Percentiles rank a stretch among this genome's conserved stretches.
Conservation (phyloP, 2,329 filamentous ascomycete species). For the Fusarium mundagurra region DNA sequence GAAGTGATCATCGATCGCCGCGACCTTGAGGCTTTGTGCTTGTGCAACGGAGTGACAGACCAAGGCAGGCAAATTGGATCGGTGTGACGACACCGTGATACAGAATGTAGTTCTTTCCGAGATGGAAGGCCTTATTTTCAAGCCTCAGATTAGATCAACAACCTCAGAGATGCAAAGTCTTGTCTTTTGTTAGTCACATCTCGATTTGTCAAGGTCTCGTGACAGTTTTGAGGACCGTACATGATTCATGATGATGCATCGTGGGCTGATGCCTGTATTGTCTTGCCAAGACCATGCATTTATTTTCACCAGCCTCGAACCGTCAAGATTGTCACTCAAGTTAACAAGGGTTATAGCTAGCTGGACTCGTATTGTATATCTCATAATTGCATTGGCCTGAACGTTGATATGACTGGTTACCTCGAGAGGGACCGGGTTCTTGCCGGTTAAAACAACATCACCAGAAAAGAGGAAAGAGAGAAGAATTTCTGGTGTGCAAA, state of each 20-base stretch:
- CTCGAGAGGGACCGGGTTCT: neutral
- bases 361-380: neutral
- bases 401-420: neutral
- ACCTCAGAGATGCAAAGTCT: neutral
- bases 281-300: neutral
- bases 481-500: neutral
- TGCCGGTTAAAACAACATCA: too few relatives aligned
- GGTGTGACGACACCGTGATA: neutral
- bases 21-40: neutral
- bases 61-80: neutral
- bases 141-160: neutral
- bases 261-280: neutral
- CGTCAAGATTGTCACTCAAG: too few relatives aligned
- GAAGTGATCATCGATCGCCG: neutral
- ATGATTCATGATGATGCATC: neutral
- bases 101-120: neutral
- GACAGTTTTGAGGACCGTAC: rapidly evolving
- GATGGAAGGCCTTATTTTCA: neutral
- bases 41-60: neutral
- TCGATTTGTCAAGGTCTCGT: neutral
- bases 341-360: neutral
- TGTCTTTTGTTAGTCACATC: neutral
- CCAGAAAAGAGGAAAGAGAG: neutral
- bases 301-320: rapidly evolving
- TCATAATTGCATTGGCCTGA: neutral